Base-by-base conservation (phyloP, 1,284 basidiomycete genomes). In the Termitomyces sp. region DNA sequence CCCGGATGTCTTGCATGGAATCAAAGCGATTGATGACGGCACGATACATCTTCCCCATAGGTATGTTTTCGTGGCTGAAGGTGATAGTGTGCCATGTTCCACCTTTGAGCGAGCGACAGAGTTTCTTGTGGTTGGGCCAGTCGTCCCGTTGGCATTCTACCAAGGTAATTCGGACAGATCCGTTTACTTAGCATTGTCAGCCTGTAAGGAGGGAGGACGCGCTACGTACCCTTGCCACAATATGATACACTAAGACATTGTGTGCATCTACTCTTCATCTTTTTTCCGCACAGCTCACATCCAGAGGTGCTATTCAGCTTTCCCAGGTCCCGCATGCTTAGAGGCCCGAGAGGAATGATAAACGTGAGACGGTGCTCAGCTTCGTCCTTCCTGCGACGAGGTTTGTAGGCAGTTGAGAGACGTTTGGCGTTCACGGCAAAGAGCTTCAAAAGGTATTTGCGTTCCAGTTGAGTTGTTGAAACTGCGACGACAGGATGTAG, bases 81-180 rank as follows among this genome's bases (percentile, higher is more conserved):
- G 62, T 63, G 33, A 74, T 60, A 1, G 64, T 67, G 50, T 62
- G 58, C 75, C 76, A 78, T 15, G 64, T 67, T 3, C 70, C 74
- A 41, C 70, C 71, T 59, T 73, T 68, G 38, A 78, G 61, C 1
- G 73, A 69, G 17, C 63, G 68, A 56, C 76, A 77, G 1, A 64
- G 58, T 2, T 55, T 40, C 58, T 74, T 76, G 62, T 78, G 75
- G 5, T 61, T 61, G 19, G 67, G 63, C 75, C 75, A 78, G 57
- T 76, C 73, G 9, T 58, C 58, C 31, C 48, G 64, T 56, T 77
- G 75, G 52, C 75, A 76, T 44, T 71, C 75, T 76, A 59, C 0
- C 53, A 26, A 4, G 30, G 15, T n/a, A 17, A n/a, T 34, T 33
- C 9, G 19, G 15, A 19, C 10, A 21, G 3, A n/a, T 21, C 15